Conservation (phyloP, 2,329 filamentous ascomycete species). For the Didymella segeticola region DNA sequence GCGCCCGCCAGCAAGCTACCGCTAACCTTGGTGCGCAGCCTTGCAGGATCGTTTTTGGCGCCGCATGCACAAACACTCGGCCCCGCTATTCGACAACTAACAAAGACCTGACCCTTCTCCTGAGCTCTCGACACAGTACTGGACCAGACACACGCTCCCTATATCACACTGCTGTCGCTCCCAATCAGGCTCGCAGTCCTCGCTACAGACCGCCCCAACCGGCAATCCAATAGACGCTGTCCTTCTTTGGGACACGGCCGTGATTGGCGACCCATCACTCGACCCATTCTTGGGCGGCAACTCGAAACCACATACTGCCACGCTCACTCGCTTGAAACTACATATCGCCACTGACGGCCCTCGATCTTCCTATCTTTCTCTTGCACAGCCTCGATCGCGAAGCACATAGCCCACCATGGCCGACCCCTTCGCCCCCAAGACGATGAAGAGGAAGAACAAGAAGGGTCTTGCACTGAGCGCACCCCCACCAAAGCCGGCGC, state of each 20-base stretch:
- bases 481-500: slow-evolving; percentile 72
- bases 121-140: slow-evolving; percentile 27
- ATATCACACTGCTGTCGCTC: slow-evolving; percentile 15
- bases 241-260: slow-evolving; percentile 39
- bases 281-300: slow-evolving; percentile 47
- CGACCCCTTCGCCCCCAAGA: slow-evolving; percentile 70
- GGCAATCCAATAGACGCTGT: slow-evolving; percentile 50
- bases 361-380: not conserved
- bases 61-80: slow-evolving; percentile 24
- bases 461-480: slow-evolving; percentile 91
- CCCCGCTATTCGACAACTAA: slow-evolving; percentile 28
- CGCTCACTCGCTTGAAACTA: slow-evolving; percentile 10
- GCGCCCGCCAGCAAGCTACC: slow-evolving; percentile 11
- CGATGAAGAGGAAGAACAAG: slow-evolving; percentile 99
- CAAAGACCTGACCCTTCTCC: slow-evolving; percentile 32
- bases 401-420: slow-evolving; percentile 54
- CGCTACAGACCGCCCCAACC: slow-evolving; percentile 34
- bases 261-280: slow-evolving; percentile 47
- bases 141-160: slow-evolving; percentile 25
- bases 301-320: slow-evolving; percentile 33
- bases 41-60: slow-evolving; percentile 29
- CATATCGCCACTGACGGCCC: not conserved
- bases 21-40: slow-evolving; percentile 23
- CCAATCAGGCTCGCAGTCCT: slow-evolving; percentile 33
- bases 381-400: slow-evolving; percentile 6